Evolutionary conservation across 495 filamentous ascomycete species (phyloP).

Genomic region (Podospora sp.): DNA sequence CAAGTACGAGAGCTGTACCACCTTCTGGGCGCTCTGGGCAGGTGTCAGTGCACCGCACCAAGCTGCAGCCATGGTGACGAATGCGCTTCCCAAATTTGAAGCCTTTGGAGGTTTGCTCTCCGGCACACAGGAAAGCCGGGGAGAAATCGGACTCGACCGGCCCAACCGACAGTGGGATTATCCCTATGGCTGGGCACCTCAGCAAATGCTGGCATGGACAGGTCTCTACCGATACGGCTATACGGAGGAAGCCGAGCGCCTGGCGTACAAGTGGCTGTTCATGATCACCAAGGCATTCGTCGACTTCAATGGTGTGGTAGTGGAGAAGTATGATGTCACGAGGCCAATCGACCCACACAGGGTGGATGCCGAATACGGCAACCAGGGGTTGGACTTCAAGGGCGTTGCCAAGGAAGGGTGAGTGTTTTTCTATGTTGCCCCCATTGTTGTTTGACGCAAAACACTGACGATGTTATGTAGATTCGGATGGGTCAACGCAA

Average conservation of each 20-base stretch:
- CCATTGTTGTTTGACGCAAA: constrained; percentile 1
- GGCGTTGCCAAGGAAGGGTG: constrained; percentile 95
- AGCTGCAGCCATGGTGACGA: constrained; percentile 72
- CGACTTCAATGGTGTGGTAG: constrained; percentile 95
- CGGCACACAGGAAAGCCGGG: constrained; percentile 83
- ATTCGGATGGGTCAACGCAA: constrained; percentile 98
- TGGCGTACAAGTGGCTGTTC: constrained; percentile 93
- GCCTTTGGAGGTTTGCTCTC: constrained; percentile 84
- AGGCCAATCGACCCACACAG: constrained; percentile 83
- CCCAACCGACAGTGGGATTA: constrained; percentile 98
- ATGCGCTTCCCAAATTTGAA: constrained; percentile 83
- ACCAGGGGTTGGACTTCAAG: constrained; percentile 92
- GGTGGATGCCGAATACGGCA: constrained; percentile 95
- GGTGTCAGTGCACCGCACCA: constrained; percentile 79
- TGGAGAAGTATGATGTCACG: constrained; percentile 98
- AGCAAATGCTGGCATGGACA: constrained; percentile 97
- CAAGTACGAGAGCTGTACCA: constrained; percentile 83
- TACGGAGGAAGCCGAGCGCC: constrained; percentile 78
- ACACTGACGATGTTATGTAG: constrained; percentile 51
- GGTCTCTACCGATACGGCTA: constrained; percentile 90
- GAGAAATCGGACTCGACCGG: constrained; percentile 72
- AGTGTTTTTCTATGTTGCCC: constrained; percentile 42
- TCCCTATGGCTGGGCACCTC: constrained; percentile 96
- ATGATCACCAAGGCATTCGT: constrained; percentile 98
- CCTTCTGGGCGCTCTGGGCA: constrained; percentile 97